Percentiles rank a stretch among this genome's conserved stretches.
Conservation (phyloP, 345 rosid species). For the Eucalyptus shirleyi region DNA sequence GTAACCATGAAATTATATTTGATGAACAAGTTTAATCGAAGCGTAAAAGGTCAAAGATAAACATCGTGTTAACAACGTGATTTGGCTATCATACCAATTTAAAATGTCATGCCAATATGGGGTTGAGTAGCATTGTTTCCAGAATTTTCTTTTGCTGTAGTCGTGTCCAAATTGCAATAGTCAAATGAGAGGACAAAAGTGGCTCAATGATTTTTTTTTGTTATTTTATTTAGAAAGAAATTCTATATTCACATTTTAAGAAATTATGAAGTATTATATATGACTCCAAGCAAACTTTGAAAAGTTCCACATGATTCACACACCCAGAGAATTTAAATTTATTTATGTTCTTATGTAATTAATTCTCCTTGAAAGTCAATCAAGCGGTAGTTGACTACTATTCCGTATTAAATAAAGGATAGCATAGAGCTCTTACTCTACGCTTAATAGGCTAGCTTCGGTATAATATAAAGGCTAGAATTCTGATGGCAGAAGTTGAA, state of each 20-base stretch:
- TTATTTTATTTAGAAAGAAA: too few species aligned
- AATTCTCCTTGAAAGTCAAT: not conserved
- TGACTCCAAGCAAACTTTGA: not conserved
- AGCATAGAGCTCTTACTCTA: not conserved
- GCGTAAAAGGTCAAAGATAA: not conserved
- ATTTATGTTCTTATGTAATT: not conserved
- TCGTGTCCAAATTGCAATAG: not conserved
- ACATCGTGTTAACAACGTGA: not conserved
- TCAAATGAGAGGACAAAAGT: not conserved
- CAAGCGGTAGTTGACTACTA: not conserved
- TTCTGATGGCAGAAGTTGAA: not conserved
- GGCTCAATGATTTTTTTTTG: not conserved
- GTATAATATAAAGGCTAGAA: not conserved
- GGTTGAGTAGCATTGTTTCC: not conserved
- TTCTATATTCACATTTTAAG: not conserved
- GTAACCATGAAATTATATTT: too few species aligned
- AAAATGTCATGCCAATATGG: not conserved
- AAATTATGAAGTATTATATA: not conserved
- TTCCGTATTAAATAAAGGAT: not conserved
- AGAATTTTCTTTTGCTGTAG: not conserved
- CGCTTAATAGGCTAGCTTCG: not conserved
- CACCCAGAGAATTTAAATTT: not conserved
- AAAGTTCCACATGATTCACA: not conserved
- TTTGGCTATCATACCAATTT: not conserved
- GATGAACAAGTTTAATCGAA: not conserved